Percentiles rank a stretch among this genome's conserved stretches.
phyloP scores from a whole-genome alignment of 768 basidiomycete genomes.

The Pisolithus tinctorius region DNA sequence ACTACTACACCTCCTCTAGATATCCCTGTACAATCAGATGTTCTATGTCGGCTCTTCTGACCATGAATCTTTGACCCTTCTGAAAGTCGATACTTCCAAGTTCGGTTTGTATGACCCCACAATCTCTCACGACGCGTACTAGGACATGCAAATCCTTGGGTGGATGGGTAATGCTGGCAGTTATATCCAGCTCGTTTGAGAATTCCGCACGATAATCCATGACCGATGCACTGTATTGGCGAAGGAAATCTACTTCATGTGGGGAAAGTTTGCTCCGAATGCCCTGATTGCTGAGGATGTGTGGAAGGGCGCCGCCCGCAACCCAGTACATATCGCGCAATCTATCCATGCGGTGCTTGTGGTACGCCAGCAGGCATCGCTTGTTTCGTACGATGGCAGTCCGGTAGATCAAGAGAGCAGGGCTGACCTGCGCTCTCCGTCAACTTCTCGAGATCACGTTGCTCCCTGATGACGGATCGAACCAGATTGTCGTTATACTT shows the following conservation, averaged over 20 bases:
- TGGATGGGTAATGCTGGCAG: conserved; percentile 72
- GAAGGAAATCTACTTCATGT: conserved; percentile 78
- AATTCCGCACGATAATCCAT: conserved; percentile 84
- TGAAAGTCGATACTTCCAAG: conserved; percentile 85
- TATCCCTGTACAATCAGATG: conserved; percentile 92
- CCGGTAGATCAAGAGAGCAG: conserved; percentile 75
- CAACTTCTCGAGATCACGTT: conserved; percentile 74
- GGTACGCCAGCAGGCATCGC: conserved; percentile 92
- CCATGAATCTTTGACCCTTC: conserved; percentile 86
- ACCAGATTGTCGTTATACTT: conserved; percentile 92
- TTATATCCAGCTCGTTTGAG: conserved; percentile 81
- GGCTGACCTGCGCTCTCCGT: conserved; percentile 35
- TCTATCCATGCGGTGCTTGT: conserved; percentile 76
- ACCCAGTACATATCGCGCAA: conserved; percentile 88
- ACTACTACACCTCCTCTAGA: conserved; percentile 68
- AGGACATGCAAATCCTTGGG: conserved; percentile 87
- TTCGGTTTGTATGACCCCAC: conserved; percentile 90
- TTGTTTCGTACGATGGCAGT: conserved; percentile 90
- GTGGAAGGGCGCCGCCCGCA: conserved; percentile 79
- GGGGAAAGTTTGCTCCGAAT: conserved; percentile 70
- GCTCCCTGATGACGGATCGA: conserved; percentile 81
- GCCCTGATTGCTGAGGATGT: conserved; percentile 63
- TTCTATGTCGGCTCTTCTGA: conserved; percentile 85
- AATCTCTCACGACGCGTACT: conserved; percentile 82
- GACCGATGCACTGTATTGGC: conserved; percentile 72